Evolutionary conservation across 2,329 filamentous ascomycete genomes (phyloP).

Genomic region (Beauveria asiatica): DNA sequence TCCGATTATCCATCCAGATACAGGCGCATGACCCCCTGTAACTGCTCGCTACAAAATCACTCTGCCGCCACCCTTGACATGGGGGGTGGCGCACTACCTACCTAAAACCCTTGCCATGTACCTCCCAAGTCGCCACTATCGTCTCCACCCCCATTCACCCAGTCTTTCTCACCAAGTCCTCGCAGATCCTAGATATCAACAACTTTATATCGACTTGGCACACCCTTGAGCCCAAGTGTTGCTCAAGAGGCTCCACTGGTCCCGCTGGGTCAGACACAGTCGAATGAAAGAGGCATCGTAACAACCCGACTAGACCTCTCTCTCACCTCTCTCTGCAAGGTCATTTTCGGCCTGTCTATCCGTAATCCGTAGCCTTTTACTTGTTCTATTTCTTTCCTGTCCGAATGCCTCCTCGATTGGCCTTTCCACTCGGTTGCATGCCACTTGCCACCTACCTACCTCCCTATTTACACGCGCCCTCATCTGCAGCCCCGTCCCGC

Average conservation of each 20-base stretch:
- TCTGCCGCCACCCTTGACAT: conserved; percentile 22
- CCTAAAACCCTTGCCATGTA: conserved; percentile 16
- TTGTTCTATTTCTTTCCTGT: neutral
- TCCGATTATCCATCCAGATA: neutral
- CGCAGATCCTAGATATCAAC: conserved; percentile 11
- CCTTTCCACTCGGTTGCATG: neutral
- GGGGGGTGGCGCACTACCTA: conserved; percentile 28
- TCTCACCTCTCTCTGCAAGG: neutral
- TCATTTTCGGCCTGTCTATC: neutral
- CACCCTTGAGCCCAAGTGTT: conserved; percentile 24
- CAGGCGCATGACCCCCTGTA: conserved; percentile 2
- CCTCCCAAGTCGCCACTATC: conserved; percentile 19
- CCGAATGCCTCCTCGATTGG: neutral
- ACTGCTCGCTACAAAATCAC: neutral
- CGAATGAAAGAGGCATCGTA: conserved; percentile 29
- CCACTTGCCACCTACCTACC: neutral
- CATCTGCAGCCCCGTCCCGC: neutral
- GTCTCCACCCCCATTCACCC: neutral
- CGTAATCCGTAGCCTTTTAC: too few species aligned
- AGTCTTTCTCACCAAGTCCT: neutral
- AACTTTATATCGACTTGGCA: conserved; percentile 26
- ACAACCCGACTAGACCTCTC: conserved; percentile 13
- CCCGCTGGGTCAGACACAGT: conserved; percentile 31
- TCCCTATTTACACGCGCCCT: neutral
- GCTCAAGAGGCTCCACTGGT: conserved; percentile 27